Evolutionary conservation across 805 yeast species (phyloP).

Genomic region (Barnettozyma sucrosica): DNA sequence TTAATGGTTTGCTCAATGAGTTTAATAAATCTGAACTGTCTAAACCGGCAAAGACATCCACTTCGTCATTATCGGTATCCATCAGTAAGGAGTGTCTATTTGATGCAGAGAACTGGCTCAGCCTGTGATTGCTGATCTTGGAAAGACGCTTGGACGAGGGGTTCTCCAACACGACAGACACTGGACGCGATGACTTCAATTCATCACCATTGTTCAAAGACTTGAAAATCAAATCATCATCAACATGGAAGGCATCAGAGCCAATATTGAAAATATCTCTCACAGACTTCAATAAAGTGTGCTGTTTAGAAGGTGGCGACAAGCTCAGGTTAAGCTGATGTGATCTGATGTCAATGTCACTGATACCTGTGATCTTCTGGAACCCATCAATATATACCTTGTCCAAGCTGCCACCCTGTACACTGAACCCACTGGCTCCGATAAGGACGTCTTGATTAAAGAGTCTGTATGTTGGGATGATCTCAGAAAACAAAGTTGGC

Average conservation of each 20-base stretch:
- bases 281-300: slow-evolving; percentile 47
- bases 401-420: slow-evolving; percentile 1
- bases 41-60: slow-evolving; percentile 30
- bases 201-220: slow-evolving; percentile 34
- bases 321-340: slow-evolving; percentile 18
- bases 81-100: slow-evolving; percentile 23
- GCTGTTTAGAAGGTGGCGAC: slow-evolving; percentile 32
- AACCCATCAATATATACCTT: slow-evolving; percentile 5
- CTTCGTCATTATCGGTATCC: slow-evolving; percentile 28
- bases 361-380: slow-evolving; percentile 39
- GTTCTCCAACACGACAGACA: slow-evolving; percentile 43
- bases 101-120: slow-evolving; percentile 13
- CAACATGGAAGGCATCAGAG: slow-evolving; percentile 49
- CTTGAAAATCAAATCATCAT: slow-evolving; percentile 55
- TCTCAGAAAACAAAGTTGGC: slow-evolving; percentile 59
- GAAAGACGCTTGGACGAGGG: slow-evolving; percentile 37
- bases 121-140: slow-evolving; percentile 28
- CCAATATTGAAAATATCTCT: slow-evolving; percentile 62
- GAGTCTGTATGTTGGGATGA: slow-evolving; percentile 48
- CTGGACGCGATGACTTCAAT: slow-evolving; percentile 34
- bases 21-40: slow-evolving; percentile 24
- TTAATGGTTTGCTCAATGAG: slow-evolving; percentile 25
- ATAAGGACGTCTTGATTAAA: slow-evolving; percentile 48
- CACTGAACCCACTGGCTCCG: slow-evolving; percentile 45
- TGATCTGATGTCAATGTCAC: slow-evolving; percentile 36